These are phyloP conservation scores for Populus hybrid DNA, from an alignment of 441 rosid species.

Conservation along the genomic window DNA sequence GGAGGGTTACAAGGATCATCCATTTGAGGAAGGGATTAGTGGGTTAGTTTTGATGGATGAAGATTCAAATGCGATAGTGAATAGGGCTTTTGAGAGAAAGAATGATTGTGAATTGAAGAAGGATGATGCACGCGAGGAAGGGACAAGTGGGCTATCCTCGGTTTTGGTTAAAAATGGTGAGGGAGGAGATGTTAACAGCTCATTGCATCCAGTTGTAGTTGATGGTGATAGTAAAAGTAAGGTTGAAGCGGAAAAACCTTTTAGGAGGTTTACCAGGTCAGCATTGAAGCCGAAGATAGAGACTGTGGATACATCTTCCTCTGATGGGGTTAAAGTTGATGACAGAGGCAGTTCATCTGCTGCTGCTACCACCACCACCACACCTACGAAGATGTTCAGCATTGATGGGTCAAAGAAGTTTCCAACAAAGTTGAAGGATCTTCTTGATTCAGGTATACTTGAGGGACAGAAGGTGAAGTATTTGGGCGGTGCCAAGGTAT, in stretches of 20 bases:
- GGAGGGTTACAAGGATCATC: background rate
- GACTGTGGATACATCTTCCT: constrained; percentile 15
- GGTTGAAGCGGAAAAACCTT: constrained; percentile 28
- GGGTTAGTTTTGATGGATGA: constrained; percentile 11
- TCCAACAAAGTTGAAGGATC: constrained; percentile 60
- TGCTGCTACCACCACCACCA: background rate
- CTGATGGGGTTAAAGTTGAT: constrained; percentile 19
- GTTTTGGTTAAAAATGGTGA: background rate
- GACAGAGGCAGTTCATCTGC: constrained; percentile 23
- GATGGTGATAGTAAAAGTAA: background rate
- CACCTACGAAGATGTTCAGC: constrained; percentile 28
- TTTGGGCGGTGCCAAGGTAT: constrained; percentile 60
- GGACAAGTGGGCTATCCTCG: background rate
- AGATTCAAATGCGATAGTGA: background rate
- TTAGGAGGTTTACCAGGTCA: constrained; percentile 80
- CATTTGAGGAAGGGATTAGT: background rate
- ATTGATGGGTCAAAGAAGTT: constrained; percentile 39
- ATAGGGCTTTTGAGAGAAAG: background rate
- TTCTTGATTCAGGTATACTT: constrained; percentile 68
- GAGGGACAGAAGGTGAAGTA: constrained; percentile 73
- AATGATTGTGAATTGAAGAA: background rate
- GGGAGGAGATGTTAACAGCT: background rate
- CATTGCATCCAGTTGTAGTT: background rate
- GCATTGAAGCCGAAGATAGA: constrained; percentile 44
- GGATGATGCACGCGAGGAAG: constrained; percentile 3